Evolutionary conservation across 106 monocot species (phyloP), one percentile per base, ranked within the genome.

Genomic region (Xerophyta viscosa): DNA sequence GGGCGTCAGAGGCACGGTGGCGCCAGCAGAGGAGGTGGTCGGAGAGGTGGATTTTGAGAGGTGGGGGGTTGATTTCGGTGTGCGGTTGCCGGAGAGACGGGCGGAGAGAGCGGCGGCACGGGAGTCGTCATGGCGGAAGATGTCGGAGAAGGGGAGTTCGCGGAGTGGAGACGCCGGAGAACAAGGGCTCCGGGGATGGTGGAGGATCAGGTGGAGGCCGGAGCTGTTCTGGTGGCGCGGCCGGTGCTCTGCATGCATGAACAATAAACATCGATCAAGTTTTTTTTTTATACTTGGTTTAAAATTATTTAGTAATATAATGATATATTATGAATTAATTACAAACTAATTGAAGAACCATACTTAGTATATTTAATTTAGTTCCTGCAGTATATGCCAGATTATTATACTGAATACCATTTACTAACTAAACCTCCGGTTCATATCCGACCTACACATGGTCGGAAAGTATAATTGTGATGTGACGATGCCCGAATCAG

Each of bases 171-270:
- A 27, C 5, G 71, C 67, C 33, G 81, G 74, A 10, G 77, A 69
- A 61, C 81, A 77, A 8, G 81, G 78, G 65, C 71, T 60, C 27
- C 50, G 67, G 8, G 69, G 67, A 49, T 81, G 82, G 74, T 96
- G 84, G 20, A 96, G 78, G 1, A 71, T 56, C 14, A 94, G 66
- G 55, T 66, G 57, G 64, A 85, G 11, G 58, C 48, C 69, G 64
- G 74, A 69, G 62, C 68, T 64, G 64, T 70, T 69, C 26, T 33
- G 23, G 22, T 59, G 37, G 10, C 10, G 39, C 13, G 10, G 39
- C 6, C 6, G 13, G 3, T 52, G 72, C 28, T 52, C 21, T n/a
- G 52, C 72, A n/a, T 66, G 52, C 27, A 63, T 46, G 21, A 8
- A 49, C 17, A 47, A 24, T 1, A 39, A 10, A 8, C 39, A 3